Conservation (phyloP, 768 basidiomycete species). For the Amyloporia xantha region DNA sequence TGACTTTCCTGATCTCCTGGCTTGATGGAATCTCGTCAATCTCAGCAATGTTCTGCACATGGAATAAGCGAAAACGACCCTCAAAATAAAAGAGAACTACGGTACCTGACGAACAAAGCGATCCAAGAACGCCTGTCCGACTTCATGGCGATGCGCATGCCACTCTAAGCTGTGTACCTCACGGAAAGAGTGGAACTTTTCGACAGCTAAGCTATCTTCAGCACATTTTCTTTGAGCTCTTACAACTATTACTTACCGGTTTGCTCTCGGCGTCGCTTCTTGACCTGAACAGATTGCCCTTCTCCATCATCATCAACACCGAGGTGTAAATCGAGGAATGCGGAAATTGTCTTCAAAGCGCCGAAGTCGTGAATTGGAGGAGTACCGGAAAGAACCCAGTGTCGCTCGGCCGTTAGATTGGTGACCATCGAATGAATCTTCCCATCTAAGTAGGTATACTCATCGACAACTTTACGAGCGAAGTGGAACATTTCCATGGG, state of each 20-base stretch:
- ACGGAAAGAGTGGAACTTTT: slow-evolving; percentile 94
- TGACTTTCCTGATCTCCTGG: slow-evolving; percentile 52
- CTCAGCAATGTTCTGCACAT: slow-evolving; percentile 80
- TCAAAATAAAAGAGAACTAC: slow-evolving; percentile 15
- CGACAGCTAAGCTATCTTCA: slow-evolving; percentile 63
- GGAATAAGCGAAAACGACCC: not conserved
- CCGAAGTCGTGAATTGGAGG: slow-evolving; percentile 90
- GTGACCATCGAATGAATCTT: slow-evolving; percentile 76
- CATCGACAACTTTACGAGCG: slow-evolving; percentile 83
- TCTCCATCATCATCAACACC: slow-evolving; percentile 88
- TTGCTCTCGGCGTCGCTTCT: slow-evolving; percentile 77
- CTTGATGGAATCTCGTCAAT: slow-evolving; percentile 91
- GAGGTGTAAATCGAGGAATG: slow-evolving; percentile 84
- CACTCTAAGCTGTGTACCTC: slow-evolving; percentile 89
- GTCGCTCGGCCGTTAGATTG: slow-evolving; percentile 65
- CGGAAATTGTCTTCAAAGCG: slow-evolving; percentile 84
- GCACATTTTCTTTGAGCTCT: too few relatives aligned
- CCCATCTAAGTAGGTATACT: slow-evolving; percentile 88
- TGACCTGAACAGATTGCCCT: slow-evolving; percentile 57
- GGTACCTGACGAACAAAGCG: slow-evolving; percentile 80
- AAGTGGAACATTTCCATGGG: slow-evolving; percentile 93
- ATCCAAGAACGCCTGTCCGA: slow-evolving; percentile 79
- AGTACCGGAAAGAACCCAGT: slow-evolving; percentile 96
- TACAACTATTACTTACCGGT: slow-evolving; percentile 67
- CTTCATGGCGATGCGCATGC: slow-evolving; percentile 80